phyloP scores from a whole-genome alignment of 106 monocot species.

The Platanthera zijinensis region DNA sequence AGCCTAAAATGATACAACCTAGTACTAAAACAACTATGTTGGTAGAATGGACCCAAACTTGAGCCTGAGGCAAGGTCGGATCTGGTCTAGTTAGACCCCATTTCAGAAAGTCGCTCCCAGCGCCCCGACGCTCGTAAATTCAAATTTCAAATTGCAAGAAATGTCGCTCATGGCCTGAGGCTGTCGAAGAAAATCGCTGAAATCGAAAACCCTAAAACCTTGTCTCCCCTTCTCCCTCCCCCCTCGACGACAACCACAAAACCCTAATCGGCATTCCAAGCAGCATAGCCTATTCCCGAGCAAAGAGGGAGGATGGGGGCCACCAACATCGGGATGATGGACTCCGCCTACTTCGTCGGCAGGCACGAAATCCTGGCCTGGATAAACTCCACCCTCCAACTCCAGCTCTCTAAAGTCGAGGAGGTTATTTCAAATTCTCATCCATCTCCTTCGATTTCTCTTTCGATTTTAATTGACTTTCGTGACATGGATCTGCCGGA shows the following conservation, averaged over 20 bases:
- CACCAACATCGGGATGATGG: constrained; percentile 96
- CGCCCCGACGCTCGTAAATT: too few relatives aligned
- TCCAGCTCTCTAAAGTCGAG: constrained; percentile 89
- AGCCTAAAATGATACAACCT: too few relatives aligned
- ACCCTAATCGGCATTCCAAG: background rate
- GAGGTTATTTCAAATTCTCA: constrained; percentile 41
- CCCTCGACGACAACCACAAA: background rate
- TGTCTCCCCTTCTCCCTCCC: background rate
- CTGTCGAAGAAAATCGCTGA: too few relatives aligned
- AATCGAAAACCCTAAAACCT: too few relatives aligned
- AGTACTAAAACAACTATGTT: too few relatives aligned
- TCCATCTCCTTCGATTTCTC: background rate
- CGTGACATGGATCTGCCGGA: background rate
- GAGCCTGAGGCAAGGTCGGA: too few relatives aligned
- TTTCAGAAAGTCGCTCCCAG: too few relatives aligned
- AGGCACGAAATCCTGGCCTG: constrained; percentile 84
- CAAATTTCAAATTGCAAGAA: too few relatives aligned
- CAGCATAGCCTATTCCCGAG: background rate
- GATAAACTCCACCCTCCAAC: constrained; percentile 98
- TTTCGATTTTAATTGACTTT: background rate
- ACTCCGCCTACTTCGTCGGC: constrained; percentile 91
- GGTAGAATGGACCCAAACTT: too few relatives aligned
- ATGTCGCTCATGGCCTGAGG: too few relatives aligned
- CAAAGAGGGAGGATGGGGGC: constrained; percentile 22
- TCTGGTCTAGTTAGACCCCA: too few relatives aligned